Conservation (phyloP, 75 land plant species). For the Pinus albicaulis region DNA sequence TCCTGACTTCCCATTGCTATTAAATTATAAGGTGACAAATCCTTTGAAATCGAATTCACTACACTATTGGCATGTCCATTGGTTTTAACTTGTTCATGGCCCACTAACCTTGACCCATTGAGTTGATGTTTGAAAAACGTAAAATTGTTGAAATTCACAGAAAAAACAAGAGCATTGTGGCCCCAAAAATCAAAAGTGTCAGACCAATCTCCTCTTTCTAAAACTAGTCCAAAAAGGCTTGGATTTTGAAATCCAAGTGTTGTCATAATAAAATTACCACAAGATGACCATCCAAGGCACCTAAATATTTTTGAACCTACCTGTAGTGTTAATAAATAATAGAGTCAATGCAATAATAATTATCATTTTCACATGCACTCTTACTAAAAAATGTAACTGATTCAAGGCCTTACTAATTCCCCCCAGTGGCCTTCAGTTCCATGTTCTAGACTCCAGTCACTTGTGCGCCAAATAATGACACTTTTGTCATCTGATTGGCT, state of each 20-base stretch:
- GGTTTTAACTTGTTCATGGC: slow-evolving; percentile 8
- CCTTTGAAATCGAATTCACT: slow-evolving; percentile 25
- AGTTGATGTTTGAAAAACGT: slow-evolving; percentile 66
- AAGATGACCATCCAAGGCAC: slow-evolving; percentile 96
- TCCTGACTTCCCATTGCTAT: slow-evolving; percentile 99
- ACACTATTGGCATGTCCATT: slow-evolving; percentile 57
- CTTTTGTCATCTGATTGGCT: slow-evolving; percentile 96
- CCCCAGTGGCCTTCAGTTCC: slow-evolving; percentile 89
- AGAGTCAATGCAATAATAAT: background rate
- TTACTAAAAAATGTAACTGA: background rate
- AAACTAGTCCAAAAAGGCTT: slow-evolving; percentile 88
- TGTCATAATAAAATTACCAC: slow-evolving; percentile 96
- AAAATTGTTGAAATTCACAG: slow-evolving; percentile 92
- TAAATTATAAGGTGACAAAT: slow-evolving; percentile 67
- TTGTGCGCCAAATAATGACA: slow-evolving; percentile 56
- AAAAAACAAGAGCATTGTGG: slow-evolving; percentile 92
- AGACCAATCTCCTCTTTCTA: slow-evolving; percentile 96
- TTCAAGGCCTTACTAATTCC: slow-evolving; percentile 67
- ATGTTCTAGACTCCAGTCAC: slow-evolving; percentile 59
- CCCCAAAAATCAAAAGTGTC: slow-evolving; percentile 94
- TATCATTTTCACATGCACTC: slow-evolving; percentile 7
- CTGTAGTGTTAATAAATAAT: slow-evolving; percentile 29
- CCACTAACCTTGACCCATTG: slow-evolving; percentile 27
- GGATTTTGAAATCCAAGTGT: slow-evolving; percentile 98
- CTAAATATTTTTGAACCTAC: slow-evolving; percentile 95